These are phyloP conservation scores for Pythium aristosporum DNA, from an alignment of 352 stramenopile species.

Conservation along the genomic window DNA sequence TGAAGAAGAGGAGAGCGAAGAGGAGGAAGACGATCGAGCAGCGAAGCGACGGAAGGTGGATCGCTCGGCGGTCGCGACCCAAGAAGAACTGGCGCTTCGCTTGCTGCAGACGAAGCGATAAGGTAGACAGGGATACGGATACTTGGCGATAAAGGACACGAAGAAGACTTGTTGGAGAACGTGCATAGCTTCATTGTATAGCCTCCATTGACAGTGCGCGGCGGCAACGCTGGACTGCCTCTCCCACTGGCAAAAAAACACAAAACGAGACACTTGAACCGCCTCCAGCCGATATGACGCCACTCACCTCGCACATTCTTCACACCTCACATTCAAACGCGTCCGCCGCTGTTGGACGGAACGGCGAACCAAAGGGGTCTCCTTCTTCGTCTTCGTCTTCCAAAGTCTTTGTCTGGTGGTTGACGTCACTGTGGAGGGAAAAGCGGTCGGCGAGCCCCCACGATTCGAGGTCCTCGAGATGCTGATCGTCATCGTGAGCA, in stretches of 20 bases:
- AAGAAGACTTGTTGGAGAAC: neutral
- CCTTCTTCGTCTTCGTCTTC: neutral
- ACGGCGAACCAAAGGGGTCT: neutral
- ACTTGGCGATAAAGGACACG: neutral
- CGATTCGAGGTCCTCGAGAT: neutral
- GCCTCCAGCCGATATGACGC: too few species aligned
- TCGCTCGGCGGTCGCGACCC: conserved; percentile 47
- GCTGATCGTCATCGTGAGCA: neutral
- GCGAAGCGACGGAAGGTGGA: conserved; percentile 44
- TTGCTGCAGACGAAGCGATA: conserved; percentile 63
- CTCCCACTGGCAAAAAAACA: too few species aligned
- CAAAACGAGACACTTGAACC: too few species aligned
- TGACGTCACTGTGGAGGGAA: neutral
- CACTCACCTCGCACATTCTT: too few species aligned
- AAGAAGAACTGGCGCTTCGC: conserved; percentile 79
- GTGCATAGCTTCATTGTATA: too few species aligned
- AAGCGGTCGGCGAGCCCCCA: neutral
- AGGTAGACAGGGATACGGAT: neutral
- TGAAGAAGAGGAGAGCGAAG: conserved; percentile 25
- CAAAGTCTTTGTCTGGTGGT: neutral
- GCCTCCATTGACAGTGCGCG: too few species aligned
- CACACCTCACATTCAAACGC: neutral
- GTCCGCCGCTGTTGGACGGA: neutral
- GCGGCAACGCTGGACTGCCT: too few species aligned
- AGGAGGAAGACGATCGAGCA: conserved; percentile 23